Percentiles rank a stretch among this genome's conserved stretches.
phyloP scores from a whole-genome alignment of 2,329 filamentous ascomycete species.

The Decorospora gaudefroyi region DNA sequence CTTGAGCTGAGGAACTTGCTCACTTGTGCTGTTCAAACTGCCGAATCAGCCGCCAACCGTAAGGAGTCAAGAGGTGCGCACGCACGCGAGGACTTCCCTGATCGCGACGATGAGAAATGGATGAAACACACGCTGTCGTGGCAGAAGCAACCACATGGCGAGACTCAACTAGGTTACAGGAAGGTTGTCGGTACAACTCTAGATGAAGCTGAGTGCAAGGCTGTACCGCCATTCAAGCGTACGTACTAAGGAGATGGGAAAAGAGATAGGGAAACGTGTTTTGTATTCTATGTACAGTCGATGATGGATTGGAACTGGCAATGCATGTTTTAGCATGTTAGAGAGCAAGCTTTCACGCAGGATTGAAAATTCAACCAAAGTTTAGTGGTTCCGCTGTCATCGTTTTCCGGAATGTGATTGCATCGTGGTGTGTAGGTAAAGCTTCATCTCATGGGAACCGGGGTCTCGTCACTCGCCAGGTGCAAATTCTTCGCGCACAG shows the following conservation, averaged over 20 bases:
- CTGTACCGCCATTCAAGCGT: constrained; percentile 95
- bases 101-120: constrained; percentile 94
- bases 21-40: constrained; percentile 97
- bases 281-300: constrained; percentile 47
- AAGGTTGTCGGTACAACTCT: constrained; percentile 80
- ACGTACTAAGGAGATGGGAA: constrained; percentile 67
- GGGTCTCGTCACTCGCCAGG: no score
- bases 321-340: constrained; percentile 18
- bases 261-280: constrained; percentile 12
- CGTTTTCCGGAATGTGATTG: background rate
- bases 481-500: no score
- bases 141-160: constrained; percentile 89
- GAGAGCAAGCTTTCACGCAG: background rate
- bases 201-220: constrained; percentile 94
- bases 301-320: constrained; percentile 23
- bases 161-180: constrained; percentile 85
- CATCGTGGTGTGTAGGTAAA: background rate
- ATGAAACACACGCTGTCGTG: constrained; percentile 99
- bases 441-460: no score
- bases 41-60: constrained; percentile 83
- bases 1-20: constrained; percentile 93
- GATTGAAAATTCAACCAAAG: constrained; percentile 3
- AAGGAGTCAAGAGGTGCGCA: constrained; percentile 98
- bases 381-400: background rate
- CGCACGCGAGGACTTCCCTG: constrained; percentile 93